Base-by-base conservation (phyloP, 352 stramenopile genomes). In the Phytophthora hybrid region DNA sequence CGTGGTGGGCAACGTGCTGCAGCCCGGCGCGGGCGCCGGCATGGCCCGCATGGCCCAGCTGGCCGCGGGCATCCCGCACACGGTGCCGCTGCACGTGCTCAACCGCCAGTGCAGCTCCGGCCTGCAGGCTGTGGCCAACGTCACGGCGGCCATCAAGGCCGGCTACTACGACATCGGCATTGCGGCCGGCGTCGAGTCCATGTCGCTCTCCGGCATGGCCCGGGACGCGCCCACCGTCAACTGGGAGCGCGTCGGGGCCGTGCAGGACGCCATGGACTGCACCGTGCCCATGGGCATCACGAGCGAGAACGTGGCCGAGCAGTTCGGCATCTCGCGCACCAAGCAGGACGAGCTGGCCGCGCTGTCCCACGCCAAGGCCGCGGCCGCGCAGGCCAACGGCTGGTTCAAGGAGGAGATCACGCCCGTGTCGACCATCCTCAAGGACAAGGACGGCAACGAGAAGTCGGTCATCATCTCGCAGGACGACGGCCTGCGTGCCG, bases 351-450 rank as follows among this genome's bases (percentile, higher is more conserved):
- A 80, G 21, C 81, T 97, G 47, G 89, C 92, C 0, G 88, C 82
- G 9, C 72, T 77, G 14, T 96, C 86, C 58, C 93, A 98, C 72
- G 71, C 79, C 34, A 95, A 96, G 76, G 93, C 84, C 2, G 80
- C 80, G 4, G 55, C 63, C 9, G 93, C 93, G 4, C 88, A 96
- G 69, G 55, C 85, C 66, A 88, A 92, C 49, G 90, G 91, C 60
- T 93, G 84, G 77, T 98, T 98, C 76, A 82, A 85, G 59, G 85
- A 93, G 34, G 93, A 98, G 75, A 98, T 98, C 71, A 91, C 93
- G 55, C 88, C 93, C 13, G 91, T 98, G 41, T 79, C 78, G 58
- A 90, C 83, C 63, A 87, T 80, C 52, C 72, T 91, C 51, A 90
- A 86, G 60, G 83, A 91, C 77, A 92, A 90, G 73, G 89, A 96